Conservation (phyloP, 2,329 filamentous ascomycete genomes). For the Ceratocystis ficicola region DNA sequence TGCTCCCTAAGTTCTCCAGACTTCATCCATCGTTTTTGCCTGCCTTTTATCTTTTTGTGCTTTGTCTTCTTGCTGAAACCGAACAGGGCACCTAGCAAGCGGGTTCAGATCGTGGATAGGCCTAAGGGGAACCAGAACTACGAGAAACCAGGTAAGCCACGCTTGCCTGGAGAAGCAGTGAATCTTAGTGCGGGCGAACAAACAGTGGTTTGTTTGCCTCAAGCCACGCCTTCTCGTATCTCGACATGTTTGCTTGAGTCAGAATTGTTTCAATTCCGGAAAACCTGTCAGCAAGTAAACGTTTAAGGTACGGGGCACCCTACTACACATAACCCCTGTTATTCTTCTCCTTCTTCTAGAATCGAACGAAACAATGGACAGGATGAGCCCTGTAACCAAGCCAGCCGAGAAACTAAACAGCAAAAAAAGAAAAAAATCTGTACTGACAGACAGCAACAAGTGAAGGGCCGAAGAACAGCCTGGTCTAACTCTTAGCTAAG, state of each 20-base stretch:
- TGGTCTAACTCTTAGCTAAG: not conserved
- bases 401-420: not conserved
- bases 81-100: not conserved
- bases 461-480: slow-evolving; percentile 3
- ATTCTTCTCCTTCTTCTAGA: not conserved
- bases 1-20: not conserved
- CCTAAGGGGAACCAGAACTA: not conserved
- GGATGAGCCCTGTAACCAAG: not conserved
- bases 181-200: not conserved
- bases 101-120: not conserved
- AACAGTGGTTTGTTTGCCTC: not conserved
- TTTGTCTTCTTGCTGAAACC: not conserved
- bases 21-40: not conserved
- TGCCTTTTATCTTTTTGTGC: not conserved
- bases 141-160: not conserved
- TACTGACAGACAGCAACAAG: not conserved
- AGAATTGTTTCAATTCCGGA: not conserved
- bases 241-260: not conserved
- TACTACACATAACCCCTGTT: not conserved
- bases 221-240: not conserved
- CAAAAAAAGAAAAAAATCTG: not conserved
- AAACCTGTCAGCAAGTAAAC: not conserved
- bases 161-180: not conserved
- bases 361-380: slow-evolving; percentile 1
- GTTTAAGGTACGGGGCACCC: not conserved